phyloP scores from a whole-genome alignment of 495 filamentous ascomycete genomes.

The Penicillium samsonianum region DNA sequence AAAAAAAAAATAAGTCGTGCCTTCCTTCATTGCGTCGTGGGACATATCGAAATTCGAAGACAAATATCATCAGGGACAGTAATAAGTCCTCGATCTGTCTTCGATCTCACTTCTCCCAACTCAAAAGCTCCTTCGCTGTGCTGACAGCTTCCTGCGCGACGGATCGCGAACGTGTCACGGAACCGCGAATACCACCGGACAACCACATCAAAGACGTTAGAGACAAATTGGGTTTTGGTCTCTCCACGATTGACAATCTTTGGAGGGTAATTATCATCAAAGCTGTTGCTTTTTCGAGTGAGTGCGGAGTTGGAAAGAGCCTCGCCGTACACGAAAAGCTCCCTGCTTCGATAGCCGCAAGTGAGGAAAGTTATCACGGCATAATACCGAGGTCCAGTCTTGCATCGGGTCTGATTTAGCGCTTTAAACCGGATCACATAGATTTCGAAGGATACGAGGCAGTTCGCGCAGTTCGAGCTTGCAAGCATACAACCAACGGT shows the following conservation, averaged over 20 bases:
- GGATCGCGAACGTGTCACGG: slow-evolving; percentile 30
- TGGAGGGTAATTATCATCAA: neutral
- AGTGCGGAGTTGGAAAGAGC: slow-evolving; percentile 2
- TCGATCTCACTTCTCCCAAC: neutral
- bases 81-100: neutral
- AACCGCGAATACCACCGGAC: slow-evolving; percentile 15
- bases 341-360: slow-evolving; percentile 1
- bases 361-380: slow-evolving; percentile 3
- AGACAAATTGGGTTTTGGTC: slow-evolving; percentile 17
- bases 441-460: slow-evolving; percentile 11
- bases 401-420: slow-evolving; percentile 5
- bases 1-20: slow-evolving; percentile 10
- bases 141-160: slow-evolving; percentile 23
- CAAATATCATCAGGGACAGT: neutral
- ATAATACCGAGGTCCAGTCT: neutral
- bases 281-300: slow-evolving; percentile 2
- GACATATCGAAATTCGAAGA: slow-evolving; percentile 5
- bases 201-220: slow-evolving; percentile 7
- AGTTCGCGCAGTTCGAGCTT: slow-evolving; percentile 6
- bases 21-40: slow-evolving; percentile 1
- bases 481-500: slow-evolving; percentile 1
- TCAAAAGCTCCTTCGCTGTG: neutral
- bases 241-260: neutral
- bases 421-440: neutral
- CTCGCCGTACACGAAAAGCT: slow-evolving; percentile 9